Base-by-base conservation (phyloP, 225 moss, liverwort and hornwort species). In the Sphagnum tenellum region DNA sequence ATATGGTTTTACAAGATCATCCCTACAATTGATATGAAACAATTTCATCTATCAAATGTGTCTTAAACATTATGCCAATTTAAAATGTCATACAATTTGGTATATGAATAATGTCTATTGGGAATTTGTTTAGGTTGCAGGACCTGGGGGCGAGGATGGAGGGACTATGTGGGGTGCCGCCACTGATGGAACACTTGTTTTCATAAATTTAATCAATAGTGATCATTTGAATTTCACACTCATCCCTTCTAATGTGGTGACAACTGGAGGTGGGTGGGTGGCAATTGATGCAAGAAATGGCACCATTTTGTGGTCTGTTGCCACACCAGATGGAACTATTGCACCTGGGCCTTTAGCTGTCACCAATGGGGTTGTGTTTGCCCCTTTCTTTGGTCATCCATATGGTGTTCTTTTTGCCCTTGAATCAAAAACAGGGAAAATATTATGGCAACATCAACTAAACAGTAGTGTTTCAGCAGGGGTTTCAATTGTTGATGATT, bases 121-220 rank as follows among this genome's bases (percentile, higher is more conserved):
- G 4, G n/a, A 7, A 4, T 12, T 12, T 59, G 5, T 8, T 12
- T 3, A 76, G 76, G 55, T 12, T 29, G 73, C 77, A 54, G 73
- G 77, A 44, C 73, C 77, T 2, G 77, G 77, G 45, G 73, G 76
- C 2, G 12, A 44, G 14, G 2, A n/a, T 52, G 70, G 73, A n/a
- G 73, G 73, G 9, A 53, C 55, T 45, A 13, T 66, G 4, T 69
- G 62, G 73, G 73, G 69, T 29, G 48, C 69, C 65, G 70, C 77
- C 12, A 70, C 70, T 1, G 77, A 70, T 59, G 73, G 73, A 6
- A 44, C 63, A 44, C 50, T 66, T 49, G 70, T 73, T 14, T 73
- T 69, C 63, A 73, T 73, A 45, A 78, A 73, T 46, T 67, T 73
- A 29, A 67, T 67, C 47, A 78, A 78, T 66, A 66, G 67, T 47